Evolutionary conservation across 2,329 filamentous ascomycete genomes (phyloP).

Genomic region (Fusarium sulawesiense): DNA sequence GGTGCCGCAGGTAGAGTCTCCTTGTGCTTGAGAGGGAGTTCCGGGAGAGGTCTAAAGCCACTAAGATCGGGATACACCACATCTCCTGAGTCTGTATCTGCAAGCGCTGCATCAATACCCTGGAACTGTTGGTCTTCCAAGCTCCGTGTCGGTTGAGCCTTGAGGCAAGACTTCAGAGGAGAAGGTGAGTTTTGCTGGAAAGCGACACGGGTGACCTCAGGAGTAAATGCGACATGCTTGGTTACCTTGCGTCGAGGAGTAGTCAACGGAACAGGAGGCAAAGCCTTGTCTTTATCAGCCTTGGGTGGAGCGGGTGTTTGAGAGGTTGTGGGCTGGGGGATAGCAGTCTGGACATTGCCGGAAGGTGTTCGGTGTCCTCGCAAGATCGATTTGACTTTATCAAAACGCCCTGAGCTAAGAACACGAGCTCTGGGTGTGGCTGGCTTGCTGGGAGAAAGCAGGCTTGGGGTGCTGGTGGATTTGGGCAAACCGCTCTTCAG

Average conservation of each 20-base stretch:
- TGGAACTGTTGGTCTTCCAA: slow-evolving; percentile 46
- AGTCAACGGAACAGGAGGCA: slow-evolving; percentile 65
- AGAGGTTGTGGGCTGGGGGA: slow-evolving; percentile 59
- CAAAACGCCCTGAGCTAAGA: slow-evolving; percentile 64
- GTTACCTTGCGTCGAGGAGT: slow-evolving; percentile 74
- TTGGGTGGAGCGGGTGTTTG: slow-evolving; percentile 60
- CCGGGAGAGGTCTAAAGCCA: slow-evolving; percentile 51
- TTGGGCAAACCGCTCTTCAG: slow-evolving; percentile 57
- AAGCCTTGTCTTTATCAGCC: slow-evolving; percentile 66
- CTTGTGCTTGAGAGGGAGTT: slow-evolving; percentile 40
- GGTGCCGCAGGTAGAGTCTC: slow-evolving; percentile 36
- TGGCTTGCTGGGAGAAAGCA: slow-evolving; percentile 49
- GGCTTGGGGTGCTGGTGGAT: slow-evolving; percentile 63
- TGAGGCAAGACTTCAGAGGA: slow-evolving; percentile 63
- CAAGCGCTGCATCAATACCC: slow-evolving; percentile 46
- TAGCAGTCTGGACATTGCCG: slow-evolving; percentile 58
- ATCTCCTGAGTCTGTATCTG: slow-evolving; percentile 47
- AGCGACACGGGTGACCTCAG: slow-evolving; percentile 67
- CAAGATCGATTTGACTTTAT: slow-evolving; percentile 69
- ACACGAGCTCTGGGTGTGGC: slow-evolving; percentile 51
- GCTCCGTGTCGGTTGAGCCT: slow-evolving; percentile 51
- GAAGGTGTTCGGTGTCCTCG: slow-evolving; percentile 53
- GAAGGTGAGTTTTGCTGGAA: slow-evolving; percentile 65
- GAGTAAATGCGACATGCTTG: slow-evolving; percentile 86
- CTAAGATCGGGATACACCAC: slow-evolving; percentile 67